A percentile compares a stretch with the other conserved stretches of the same genome.
phyloP scores from a whole-genome alignment of 352 stramenopile species.

The Phytophthora pini region DNA sequence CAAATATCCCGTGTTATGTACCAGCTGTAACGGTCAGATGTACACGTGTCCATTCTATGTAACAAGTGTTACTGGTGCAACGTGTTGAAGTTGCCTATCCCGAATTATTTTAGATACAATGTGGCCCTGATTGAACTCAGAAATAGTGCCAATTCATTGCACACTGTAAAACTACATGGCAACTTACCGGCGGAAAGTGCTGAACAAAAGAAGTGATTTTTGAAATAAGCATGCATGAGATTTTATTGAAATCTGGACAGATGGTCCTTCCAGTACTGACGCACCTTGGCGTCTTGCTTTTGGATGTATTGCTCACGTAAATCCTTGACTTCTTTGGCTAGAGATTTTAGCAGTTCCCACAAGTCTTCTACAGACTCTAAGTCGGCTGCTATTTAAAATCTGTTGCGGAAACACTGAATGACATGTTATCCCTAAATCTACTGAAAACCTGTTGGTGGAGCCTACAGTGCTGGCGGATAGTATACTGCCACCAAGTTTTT shows the following conservation, averaged over 20 bases:
- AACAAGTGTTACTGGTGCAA: conserved; percentile 1
- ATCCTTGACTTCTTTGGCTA: no score
- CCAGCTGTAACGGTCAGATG: no score
- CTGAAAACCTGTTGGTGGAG: no score
- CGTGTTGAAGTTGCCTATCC: not conserved
- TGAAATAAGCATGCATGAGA: not conserved
- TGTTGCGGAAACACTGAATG: no score
- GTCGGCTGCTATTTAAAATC: no score
- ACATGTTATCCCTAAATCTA: no score
- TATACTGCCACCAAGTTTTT: no score
- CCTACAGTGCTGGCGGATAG: no score
- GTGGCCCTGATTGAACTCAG: not conserved
- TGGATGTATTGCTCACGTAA: not conserved
- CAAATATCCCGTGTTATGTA: no score
- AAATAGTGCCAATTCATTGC: not conserved
- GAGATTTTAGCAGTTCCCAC: no score
- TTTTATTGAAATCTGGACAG: not conserved
- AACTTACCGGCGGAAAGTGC: not conserved
- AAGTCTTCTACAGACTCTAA: no score
- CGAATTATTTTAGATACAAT: not conserved
- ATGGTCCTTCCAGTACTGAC: not conserved
- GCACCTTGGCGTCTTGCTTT: not conserved
- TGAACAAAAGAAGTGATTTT: not conserved
- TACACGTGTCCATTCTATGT: not conserved
- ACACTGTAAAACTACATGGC: not conserved